Evolutionary conservation across 2,329 filamentous ascomycete species (phyloP).

Genomic region (Gremmenia infestans): DNA sequence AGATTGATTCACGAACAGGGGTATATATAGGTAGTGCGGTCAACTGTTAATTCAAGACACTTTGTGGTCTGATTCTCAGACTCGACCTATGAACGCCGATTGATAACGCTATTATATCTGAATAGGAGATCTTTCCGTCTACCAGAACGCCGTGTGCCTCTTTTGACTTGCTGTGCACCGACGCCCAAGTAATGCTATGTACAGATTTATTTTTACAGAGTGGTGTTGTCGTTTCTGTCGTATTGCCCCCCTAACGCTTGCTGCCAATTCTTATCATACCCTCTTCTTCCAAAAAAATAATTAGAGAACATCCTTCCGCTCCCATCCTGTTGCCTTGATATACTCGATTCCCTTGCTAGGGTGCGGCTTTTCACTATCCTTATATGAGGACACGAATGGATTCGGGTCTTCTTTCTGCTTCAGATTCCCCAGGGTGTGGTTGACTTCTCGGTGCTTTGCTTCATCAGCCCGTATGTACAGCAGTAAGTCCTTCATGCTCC

Average conservation of each 20-base stretch:
- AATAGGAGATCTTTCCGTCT: neutral
- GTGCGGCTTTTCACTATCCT: slow-evolving; percentile 60
- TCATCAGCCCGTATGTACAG: slow-evolving; percentile 89
- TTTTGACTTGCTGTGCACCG: neutral
- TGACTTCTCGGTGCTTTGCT: slow-evolving; percentile 85
- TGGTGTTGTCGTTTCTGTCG: neutral
- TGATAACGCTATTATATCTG: neutral
- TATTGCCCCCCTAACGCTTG: neutral
- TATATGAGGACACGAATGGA: slow-evolving; percentile 82
- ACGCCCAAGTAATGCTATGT: neutral
- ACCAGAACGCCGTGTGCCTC: neutral
- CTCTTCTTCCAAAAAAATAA: slow-evolving; percentile 28
- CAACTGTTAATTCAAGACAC: neutral
- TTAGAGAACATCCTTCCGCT: slow-evolving; percentile 70
- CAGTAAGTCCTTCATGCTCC: slow-evolving; percentile 80
- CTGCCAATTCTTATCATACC: slow-evolving; percentile 30
- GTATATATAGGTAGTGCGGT: too few species aligned
- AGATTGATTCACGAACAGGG: too few species aligned
- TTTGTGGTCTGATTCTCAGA: neutral
- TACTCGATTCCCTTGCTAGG: slow-evolving; percentile 61
- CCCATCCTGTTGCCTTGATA: slow-evolving; percentile 70
- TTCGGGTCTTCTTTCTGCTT: slow-evolving; percentile 83
- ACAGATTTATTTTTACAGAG: neutral
- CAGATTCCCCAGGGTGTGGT: slow-evolving; percentile 91
- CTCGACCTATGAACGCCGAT: neutral